Evolutionary conservation across 2,329 filamentous ascomycete genomes (phyloP).

Genomic region (Xylariaceae sp.): DNA sequence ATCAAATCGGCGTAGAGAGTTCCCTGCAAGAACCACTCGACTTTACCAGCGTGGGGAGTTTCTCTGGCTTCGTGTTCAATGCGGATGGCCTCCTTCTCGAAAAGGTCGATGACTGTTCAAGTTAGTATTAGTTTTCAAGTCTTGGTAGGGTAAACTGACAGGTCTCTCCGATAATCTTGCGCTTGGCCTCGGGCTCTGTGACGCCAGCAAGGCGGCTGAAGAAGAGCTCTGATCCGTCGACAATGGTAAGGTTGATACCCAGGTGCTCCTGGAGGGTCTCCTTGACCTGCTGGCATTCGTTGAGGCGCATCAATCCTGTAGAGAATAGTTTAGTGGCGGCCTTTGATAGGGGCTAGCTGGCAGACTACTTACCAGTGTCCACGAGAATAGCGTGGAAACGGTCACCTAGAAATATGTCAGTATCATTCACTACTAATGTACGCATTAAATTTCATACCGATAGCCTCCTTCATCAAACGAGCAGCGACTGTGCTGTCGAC

Average conservation of each 20-base stretch:
- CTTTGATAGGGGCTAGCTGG: not conserved
- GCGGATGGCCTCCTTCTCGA: slow-evolving; percentile 65
- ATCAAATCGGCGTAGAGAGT: slow-evolving; percentile 59
- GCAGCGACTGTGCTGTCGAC: slow-evolving; percentile 88
- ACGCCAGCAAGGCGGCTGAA: slow-evolving; percentile 71
- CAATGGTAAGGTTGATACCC: slow-evolving; percentile 83
- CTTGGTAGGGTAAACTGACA: slow-evolving; percentile 27
- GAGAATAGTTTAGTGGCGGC: slow-evolving; percentile 11
- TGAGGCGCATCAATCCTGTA: slow-evolving; percentile 63
- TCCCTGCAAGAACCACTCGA: slow-evolving; percentile 84
- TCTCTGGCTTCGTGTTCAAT: slow-evolving; percentile 68
- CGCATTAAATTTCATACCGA: slow-evolving; percentile 38
- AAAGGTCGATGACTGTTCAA: slow-evolving; percentile 65
- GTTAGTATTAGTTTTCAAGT: not conserved
- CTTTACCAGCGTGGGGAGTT: slow-evolving; percentile 63
- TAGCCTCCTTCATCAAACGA: slow-evolving; percentile 79
- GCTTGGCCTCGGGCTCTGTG: slow-evolving; percentile 74
- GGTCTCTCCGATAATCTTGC: slow-evolving; percentile 81
- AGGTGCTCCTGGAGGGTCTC: slow-evolving; percentile 72
- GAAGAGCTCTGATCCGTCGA: slow-evolving; percentile 74
- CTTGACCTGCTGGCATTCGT: slow-evolving; percentile 79
- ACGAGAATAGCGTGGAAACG: slow-evolving; percentile 81
- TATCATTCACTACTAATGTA: not conserved
- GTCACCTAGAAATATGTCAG: slow-evolving; percentile 46
- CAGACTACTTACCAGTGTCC: slow-evolving; percentile 58